These are phyloP conservation scores for Apiospora pterosperma DNA, from an alignment of 2,329 filamentous ascomycete species.

Conservation along the genomic window DNA sequence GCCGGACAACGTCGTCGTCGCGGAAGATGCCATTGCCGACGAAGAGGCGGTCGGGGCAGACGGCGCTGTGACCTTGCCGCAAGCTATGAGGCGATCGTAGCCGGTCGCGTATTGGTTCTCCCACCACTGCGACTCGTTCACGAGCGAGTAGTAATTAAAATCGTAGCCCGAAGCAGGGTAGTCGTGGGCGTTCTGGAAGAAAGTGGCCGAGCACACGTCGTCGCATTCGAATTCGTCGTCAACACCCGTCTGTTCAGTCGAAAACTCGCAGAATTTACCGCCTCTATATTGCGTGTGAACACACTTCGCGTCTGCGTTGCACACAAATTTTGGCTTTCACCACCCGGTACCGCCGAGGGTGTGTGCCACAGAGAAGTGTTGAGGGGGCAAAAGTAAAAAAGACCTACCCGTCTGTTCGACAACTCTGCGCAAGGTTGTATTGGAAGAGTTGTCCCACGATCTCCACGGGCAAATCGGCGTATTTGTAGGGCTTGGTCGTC, in stretches of 20 bases:
- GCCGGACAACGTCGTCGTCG: background rate
- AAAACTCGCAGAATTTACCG: background rate
- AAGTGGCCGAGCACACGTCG: background rate
- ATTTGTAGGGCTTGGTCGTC: background rate
- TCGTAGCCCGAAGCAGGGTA: background rate
- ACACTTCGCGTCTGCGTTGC: background rate
- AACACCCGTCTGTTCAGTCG: background rate
- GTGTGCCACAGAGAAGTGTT: background rate
- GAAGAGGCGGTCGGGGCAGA: background rate
- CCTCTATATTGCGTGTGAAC: background rate
- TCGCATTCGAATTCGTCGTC: slow-evolving; percentile 1
- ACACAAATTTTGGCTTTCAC: background rate
- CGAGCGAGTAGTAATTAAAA: background rate
- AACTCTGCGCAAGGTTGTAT: background rate
- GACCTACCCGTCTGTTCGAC: background rate
- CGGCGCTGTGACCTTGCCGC: background rate
- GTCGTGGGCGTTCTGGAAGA: slow-evolving; percentile 2
- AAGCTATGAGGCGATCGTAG: background rate
- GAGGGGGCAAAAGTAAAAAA: background rate
- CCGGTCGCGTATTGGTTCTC: background rate
- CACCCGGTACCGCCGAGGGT: too few species aligned
- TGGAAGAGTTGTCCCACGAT: background rate
- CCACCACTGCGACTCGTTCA: background rate
- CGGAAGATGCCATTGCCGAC: background rate
- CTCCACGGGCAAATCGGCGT: background rate